These are phyloP conservation scores for Fusarium hostae DNA, from an alignment of 2,329 filamentous ascomycete genomes.

Conservation along the genomic window DNA sequence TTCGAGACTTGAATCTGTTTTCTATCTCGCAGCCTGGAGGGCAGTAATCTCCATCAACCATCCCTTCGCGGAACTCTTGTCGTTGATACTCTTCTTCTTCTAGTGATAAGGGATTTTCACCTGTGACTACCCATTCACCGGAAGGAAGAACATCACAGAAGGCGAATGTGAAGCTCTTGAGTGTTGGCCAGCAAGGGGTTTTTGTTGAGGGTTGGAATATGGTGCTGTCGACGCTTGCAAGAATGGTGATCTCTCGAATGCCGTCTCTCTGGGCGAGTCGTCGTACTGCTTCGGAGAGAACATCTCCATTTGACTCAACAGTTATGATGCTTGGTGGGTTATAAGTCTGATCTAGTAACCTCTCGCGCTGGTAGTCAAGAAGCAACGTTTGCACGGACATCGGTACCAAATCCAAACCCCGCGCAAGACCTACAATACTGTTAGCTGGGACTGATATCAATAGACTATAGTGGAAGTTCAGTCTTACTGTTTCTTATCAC, in stretches of 20 bases:
- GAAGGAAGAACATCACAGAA: not conserved
- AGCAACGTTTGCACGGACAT: not conserved
- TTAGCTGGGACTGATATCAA: not conserved
- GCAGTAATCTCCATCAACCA: not conserved
- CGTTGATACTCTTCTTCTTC: not conserved
- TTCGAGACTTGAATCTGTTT: not conserved
- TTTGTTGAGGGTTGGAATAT: not conserved
- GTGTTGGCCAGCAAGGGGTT: not conserved
- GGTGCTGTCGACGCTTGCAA: not conserved
- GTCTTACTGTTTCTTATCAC: not conserved
- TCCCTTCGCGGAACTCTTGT: not conserved
- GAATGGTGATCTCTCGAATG: not conserved
- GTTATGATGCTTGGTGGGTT: too few relatives aligned
- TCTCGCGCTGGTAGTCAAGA: not conserved
- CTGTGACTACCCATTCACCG: not conserved
- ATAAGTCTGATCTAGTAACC: not conserved
- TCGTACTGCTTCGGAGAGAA: not conserved
- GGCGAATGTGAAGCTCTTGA: not conserved
- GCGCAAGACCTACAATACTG: not conserved
- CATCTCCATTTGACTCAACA: accelerated
- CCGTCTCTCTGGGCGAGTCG: not conserved
- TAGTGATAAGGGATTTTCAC: too few relatives aligned
- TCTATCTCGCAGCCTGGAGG: not conserved
- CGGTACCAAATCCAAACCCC: too few relatives aligned
- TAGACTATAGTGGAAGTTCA: too few relatives aligned